phyloP scores from a whole-genome alignment of 192 early-diverging fungal species.

The Coemansia sp. region DNA sequence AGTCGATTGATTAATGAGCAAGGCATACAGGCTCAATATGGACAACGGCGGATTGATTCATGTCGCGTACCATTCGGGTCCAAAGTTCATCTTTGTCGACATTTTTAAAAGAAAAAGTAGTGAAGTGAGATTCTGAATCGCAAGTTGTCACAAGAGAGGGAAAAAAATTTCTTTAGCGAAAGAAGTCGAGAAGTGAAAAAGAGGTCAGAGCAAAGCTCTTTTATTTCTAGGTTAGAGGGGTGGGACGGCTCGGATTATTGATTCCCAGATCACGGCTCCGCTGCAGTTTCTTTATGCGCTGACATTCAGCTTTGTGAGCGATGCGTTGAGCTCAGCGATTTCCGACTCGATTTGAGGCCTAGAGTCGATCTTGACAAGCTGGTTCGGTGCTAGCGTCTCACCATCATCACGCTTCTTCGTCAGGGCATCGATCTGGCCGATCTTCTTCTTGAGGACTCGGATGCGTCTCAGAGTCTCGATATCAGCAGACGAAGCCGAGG shows the following conservation, averaged over 20 bases:
- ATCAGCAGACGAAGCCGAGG: constrained; percentile 12
- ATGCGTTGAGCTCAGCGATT: constrained; percentile 22
- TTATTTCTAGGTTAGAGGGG: neutral
- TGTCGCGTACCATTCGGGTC: constrained; percentile 69
- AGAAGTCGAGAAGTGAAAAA: neutral
- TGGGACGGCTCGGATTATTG: neutral
- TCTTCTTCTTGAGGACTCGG: constrained; percentile 85
- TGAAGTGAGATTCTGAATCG: neutral
- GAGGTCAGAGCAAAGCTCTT: neutral
- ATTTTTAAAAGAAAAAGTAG: constrained; percentile 14
- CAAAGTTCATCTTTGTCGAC: constrained; percentile 72
- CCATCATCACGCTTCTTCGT: constrained; percentile 75
- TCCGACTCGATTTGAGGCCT: constrained; percentile 31
- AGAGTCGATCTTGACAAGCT: constrained; percentile 38
- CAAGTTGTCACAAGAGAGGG: neutral
- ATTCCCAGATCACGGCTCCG: neutral
- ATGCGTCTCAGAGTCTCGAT: constrained; percentile 84
- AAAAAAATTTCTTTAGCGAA: neutral
- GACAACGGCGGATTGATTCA: neutral
- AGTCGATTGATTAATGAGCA: neutral
- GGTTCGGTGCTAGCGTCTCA: constrained; percentile 71
- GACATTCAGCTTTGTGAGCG: constrained; percentile 27
- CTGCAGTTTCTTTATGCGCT: neutral
- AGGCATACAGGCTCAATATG: neutral
- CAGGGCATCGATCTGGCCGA: constrained; percentile 85